A percentile compares a stretch with the other conserved stretches of the same genome.
phyloP scores from a whole-genome alignment of 1,284 basidiomycete genomes.

The Porodaedalea pini region DNA sequence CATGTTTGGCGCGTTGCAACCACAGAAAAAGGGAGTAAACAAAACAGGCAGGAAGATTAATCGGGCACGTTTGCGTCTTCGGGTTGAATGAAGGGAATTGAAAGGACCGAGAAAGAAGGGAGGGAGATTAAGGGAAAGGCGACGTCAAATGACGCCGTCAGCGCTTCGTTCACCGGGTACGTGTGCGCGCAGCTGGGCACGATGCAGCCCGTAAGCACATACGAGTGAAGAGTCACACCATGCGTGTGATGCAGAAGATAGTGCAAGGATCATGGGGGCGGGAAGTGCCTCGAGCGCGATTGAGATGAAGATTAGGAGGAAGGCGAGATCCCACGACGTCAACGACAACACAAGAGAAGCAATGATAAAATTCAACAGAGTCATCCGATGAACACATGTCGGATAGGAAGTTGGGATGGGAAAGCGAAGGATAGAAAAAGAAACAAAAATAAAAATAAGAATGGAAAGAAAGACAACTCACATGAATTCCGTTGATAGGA shows the following conservation, averaged over 20 bases:
- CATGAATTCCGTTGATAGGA: neutral
- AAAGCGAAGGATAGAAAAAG: neutral
- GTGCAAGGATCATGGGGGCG: neutral
- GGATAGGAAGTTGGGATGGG: neutral
- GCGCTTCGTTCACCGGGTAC: neutral
- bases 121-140: neutral
- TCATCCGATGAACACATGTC: neutral
- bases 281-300: neutral
- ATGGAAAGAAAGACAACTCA: conserved; percentile 8
- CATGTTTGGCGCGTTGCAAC: conserved; percentile 14
- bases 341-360: neutral
- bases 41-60: conserved; percentile 1
- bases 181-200: neutral
- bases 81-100: neutral
- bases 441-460: neutral
- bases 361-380: neutral
- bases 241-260: conserved; percentile 9
- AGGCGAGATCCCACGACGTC: neutral
- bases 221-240: neutral
- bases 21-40: neutral
- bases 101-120: neutral
- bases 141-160: neutral
- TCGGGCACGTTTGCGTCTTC: neutral
- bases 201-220: neutral
- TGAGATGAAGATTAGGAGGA: neutral